These are phyloP conservation scores for Penicillium odoratum DNA, from an alignment of 495 filamentous ascomycete genomes.

Conservation along the genomic window DNA sequence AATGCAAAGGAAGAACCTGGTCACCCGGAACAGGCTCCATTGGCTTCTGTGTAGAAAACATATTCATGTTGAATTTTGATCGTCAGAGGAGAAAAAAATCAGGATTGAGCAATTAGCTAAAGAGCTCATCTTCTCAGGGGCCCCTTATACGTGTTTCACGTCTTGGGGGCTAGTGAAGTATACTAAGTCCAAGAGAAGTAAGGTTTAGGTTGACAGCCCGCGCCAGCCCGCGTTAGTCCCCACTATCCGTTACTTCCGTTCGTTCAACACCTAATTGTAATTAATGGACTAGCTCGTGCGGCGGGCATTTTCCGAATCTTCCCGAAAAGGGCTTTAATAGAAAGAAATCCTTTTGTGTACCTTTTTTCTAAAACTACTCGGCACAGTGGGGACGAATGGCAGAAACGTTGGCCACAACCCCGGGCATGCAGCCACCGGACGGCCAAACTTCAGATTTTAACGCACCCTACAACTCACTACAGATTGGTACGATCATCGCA, in stretches of 20 bases:
- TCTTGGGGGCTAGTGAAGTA: neutral
- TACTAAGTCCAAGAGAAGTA: neutral
- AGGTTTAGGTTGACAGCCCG: neutral
- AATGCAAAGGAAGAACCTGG: slow-evolving; percentile 23
- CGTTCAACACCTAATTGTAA: neutral
- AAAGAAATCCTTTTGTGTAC: too few relatives aligned
- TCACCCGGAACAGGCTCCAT: slow-evolving; percentile 20
- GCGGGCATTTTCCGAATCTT: neutral
- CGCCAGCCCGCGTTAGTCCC: neutral
- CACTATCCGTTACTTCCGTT: neutral
- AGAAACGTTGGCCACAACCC: slow-evolving; percentile 13
- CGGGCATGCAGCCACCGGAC: slow-evolving; percentile 20
- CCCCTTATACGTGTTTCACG: neutral
- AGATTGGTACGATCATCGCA: slow-evolving; percentile 20
- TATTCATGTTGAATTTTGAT: slow-evolving; percentile 10
- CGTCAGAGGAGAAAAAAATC: too few relatives aligned
- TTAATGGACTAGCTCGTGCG: too few relatives aligned
- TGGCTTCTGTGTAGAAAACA: slow-evolving; percentile 17
- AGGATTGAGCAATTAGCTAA: too few relatives aligned
- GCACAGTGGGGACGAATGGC: neutral
- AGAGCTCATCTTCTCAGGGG: neutral
- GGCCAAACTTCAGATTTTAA: slow-evolving; percentile 20
- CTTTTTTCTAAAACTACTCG: neutral
- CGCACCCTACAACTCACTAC: slow-evolving; percentile 21
- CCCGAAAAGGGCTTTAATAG: neutral